Conservation (phyloP, 2,329 filamentous ascomycete genomes). For the Teratosphaeria epicoccoides region DNA sequence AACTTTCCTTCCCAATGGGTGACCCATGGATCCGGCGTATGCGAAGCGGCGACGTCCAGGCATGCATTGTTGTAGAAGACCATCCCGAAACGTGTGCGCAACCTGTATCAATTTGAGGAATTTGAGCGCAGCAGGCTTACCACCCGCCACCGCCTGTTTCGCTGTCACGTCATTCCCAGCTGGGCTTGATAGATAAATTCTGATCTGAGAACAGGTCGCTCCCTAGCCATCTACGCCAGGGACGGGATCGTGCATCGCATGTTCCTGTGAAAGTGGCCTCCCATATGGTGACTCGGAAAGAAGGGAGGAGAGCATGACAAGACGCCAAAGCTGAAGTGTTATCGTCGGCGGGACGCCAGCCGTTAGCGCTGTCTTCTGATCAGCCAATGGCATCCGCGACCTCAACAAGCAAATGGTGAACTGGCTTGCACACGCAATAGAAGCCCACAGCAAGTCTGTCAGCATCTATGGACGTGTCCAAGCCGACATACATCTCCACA, state of each 20-base stretch:
- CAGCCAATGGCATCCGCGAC: not conserved
- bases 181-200: too few relatives aligned
- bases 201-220: too few relatives aligned
- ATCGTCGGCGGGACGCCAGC: not conserved
- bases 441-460: too few relatives aligned
- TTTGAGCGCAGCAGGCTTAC: not conserved
- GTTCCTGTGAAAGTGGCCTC: too few relatives aligned
- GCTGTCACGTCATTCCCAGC: not conserved
- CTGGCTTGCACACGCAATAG: too few relatives aligned
- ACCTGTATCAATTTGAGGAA: too few relatives aligned
- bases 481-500: too few relatives aligned
- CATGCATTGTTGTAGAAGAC: slow-evolving; percentile 26
- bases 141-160: not conserved
- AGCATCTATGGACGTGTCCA: too few relatives aligned
- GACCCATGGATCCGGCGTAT: slow-evolving; percentile 37
- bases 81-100: slow-evolving; percentile 5
- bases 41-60: slow-evolving; percentile 31
- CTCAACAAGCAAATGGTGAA: not conserved
- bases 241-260: too few relatives aligned
- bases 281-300: too few relatives aligned
- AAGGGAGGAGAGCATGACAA: too few relatives aligned
- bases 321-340: not conserved
- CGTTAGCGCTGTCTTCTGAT: not conserved
- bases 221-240: too few relatives aligned
- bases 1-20: slow-evolving; percentile 31